phyloP scores from a whole-genome alignment of 2,329 filamentous ascomycete genomes.

The Fusarium sp. region DNA sequence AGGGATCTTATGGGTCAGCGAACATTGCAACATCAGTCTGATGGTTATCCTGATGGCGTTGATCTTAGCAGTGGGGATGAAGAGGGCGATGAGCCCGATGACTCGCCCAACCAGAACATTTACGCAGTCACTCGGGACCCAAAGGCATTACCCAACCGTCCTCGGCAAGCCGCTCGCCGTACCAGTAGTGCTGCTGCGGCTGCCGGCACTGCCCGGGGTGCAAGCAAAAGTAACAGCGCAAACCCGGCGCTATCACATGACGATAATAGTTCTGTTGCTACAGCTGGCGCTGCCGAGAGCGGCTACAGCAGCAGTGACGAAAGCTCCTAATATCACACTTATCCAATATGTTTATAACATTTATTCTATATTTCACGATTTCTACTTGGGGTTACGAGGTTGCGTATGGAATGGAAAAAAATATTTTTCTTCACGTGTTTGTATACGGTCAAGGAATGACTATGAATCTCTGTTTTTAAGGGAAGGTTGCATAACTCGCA shows the following conservation, averaged over 20 bases:
- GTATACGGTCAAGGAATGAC: not conserved
- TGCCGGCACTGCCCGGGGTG: slow-evolving; percentile 46
- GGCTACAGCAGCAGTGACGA: slow-evolving; percentile 53
- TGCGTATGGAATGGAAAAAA: slow-evolving; percentile 10
- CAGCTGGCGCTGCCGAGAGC: slow-evolving; percentile 54
- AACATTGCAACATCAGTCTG: slow-evolving; percentile 54
- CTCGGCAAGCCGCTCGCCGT: slow-evolving; percentile 25
- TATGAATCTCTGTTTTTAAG: slow-evolving; percentile 10
- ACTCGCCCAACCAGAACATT: slow-evolving; percentile 48
- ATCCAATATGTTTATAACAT: not conserved
- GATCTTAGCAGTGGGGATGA: slow-evolving; percentile 57
- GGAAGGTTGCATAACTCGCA: slow-evolving; percentile 24
- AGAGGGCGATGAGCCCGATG: slow-evolving; percentile 54
- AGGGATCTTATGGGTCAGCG: slow-evolving; percentile 49
- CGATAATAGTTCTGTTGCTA: slow-evolving; percentile 55
- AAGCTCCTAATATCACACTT: slow-evolving; percentile 13
- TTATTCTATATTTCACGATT: slow-evolving; percentile 6
- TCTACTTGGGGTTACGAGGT: not conserved
- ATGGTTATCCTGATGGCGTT: slow-evolving; percentile 55
- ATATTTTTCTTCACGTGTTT: not conserved
- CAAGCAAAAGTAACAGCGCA: slow-evolving; percentile 49
- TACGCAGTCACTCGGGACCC: slow-evolving; percentile 43
- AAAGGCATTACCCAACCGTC: slow-evolving; percentile 35
- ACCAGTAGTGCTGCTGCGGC: slow-evolving; percentile 51
- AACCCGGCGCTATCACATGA: slow-evolving; percentile 44